Base-by-base conservation (phyloP, 441 rosid species). In the Mallotus japonicus region DNA sequence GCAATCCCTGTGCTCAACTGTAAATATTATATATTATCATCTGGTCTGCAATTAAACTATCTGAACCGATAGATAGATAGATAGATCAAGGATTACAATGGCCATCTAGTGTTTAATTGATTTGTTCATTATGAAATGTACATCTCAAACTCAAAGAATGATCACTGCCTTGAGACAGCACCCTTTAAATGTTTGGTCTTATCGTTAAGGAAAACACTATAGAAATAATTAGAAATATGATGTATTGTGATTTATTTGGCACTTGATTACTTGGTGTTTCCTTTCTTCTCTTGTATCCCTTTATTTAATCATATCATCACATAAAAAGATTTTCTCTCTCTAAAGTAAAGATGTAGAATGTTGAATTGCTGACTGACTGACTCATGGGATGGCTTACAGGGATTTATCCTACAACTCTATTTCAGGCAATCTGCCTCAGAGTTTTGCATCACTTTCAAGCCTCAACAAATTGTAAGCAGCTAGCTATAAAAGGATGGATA, bases 321-420 rank as follows among this genome's bases (percentile, higher is more conserved):
- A 47, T 37, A 16, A 34, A 19, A 28, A 28, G 32, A 7, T 22
- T 16, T 22, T 24, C 59, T 57, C 40, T 64, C 59, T 67, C 54
- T 62, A 47, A 4, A 69, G 40, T 37, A 37, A 37, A 37, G 44
- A 70, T 74, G 61, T 2, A 28, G 32, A 55, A 71, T 53, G 47
- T 22, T 66, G 59, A 32, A 65, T 75, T 69, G 58, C 34, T 68
- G 32, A 67, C 62, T 68, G 32, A 67, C 62, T 77, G 64, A 85
- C 67, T 59, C 54, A 17, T 13, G 66, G 59, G 58, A 65, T 76
- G 76, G 67, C 71, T 71, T 81, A 71, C 88, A 92, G 99, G 86
- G 97, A 92, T 85, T 79, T 95, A 49, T 92, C 98, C 69, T 74
- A 67, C 76, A 95, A 95, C 87, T 73, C 84, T 76, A 82, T 95